Percentiles rank a stretch among this genome's conserved stretches.
These are phyloP conservation scores for Colletotrichum australisinense DNA, from an alignment of 2,329 filamentous ascomycete genomes.

Conservation along the genomic window DNA sequence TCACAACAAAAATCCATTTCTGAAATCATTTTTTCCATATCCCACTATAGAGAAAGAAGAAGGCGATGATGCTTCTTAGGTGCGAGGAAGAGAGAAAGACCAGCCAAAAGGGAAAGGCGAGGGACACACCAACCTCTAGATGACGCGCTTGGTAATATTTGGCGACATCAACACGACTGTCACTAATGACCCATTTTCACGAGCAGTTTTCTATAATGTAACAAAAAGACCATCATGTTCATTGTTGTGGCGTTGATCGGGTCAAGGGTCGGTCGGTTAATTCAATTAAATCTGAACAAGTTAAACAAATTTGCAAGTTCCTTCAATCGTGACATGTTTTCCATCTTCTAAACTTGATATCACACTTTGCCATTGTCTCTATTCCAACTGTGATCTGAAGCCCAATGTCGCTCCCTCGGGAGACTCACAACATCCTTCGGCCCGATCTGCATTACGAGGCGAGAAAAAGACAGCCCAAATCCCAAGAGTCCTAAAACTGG, in stretches of 20 bases:
- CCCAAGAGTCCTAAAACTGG: no score
- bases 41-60: conserved; percentile 13
- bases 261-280: conserved; percentile 18
- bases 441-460: not conserved
- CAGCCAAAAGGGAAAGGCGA: conserved; percentile 12
- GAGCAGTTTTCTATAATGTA: conserved; percentile 18
- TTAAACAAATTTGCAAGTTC: not conserved
- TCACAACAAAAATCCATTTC: not conserved
- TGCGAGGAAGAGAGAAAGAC: not conserved
- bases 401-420: not conserved
- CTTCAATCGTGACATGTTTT: not conserved
- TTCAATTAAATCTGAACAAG: conserved; percentile 14
- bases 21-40: not conserved
- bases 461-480: not conserved
- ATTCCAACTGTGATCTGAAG: not conserved
- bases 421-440: not conserved
- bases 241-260: conserved; percentile 18
- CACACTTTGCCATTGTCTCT: accelerated
- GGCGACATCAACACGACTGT: conserved; percentile 10
- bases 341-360: not conserved
- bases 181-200: conserved; percentile 20
- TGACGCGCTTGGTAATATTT: conserved; percentile 6
- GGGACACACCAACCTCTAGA: conserved; percentile 1
- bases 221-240: conserved; percentile 8
- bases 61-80: not conserved